Evolutionary conservation across 352 stramenopile genomes (phyloP), one percentile per base, ranked within the genome.

Genomic region (Saprolegnia diclina): DNA sequence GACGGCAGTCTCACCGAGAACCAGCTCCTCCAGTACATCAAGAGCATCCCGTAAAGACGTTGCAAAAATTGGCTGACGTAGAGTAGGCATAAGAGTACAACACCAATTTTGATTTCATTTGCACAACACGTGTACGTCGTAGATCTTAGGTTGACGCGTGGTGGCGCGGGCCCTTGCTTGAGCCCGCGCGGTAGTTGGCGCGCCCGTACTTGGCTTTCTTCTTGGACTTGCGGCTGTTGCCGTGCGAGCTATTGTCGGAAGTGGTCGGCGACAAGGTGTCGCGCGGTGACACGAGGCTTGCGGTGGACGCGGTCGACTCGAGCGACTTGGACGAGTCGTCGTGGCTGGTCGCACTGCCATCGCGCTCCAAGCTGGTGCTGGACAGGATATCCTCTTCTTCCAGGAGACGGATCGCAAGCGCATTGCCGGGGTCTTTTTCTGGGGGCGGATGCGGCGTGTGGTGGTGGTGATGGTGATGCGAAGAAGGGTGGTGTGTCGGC

Each of bases 1-100:
- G 87, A 95, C 62, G 87, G 87, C 38, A 92, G 82, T 56, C 90
- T 95, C 61, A 87, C 85, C 21, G 79, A 92, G 74, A 79, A 74
- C 35, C 81, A 82, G 37, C 75, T 95, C 65, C 79, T 95, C 22
- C 74, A 88, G 73, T 93, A 92, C 75, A 86, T 95, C 70, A 73
- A 79, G 70, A 79, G 77, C n/a, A 87, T 92, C 54, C 83, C 82
- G 24, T 90, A 67, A 61, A 63, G n/a, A n/a, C 46, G 50, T 37
- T 57, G 56, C 56, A 40, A 56, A 55, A 56, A 48, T 71, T 40
- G 52, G 69, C 72, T 72, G 72, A 64, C 57, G 53, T 48, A 61
- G 42, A 56, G 10, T 48, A 66, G 57, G 65, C 44, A 52, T 63
- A 68, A 19, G 7, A 52, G 4, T 22, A 22, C 16, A 52, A 35